phyloP scores from a whole-genome alignment of 345 rosid genomes.

The Iberis pinnata region DNA sequence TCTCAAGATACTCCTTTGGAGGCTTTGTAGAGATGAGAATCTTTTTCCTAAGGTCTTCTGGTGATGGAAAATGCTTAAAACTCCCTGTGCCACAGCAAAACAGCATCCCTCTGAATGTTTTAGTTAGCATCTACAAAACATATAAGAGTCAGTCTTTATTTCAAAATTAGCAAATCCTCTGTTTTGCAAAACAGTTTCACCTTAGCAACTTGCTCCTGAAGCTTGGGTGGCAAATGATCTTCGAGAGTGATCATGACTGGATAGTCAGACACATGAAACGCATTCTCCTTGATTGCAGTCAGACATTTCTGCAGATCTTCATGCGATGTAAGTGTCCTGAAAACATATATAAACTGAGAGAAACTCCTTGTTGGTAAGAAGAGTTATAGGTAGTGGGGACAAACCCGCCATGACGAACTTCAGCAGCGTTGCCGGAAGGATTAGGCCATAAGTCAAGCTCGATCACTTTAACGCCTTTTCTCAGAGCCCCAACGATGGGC shows the following conservation, averaged over 20 bases:
- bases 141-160: neutral
- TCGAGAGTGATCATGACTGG: conserved; percentile 83
- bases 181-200: conserved; percentile 25
- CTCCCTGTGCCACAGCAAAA: conserved; percentile 34
- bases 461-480: conserved; percentile 60
- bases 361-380: too few relatives aligned
- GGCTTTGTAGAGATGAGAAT: conserved; percentile 85
- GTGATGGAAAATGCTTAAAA: conserved; percentile 52
- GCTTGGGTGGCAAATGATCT: conserved; percentile 59
- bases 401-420: conserved; percentile 84
- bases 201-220: conserved; percentile 58
- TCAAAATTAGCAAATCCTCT: neutral
- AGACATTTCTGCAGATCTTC: conserved; percentile 59
- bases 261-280: conserved; percentile 56
- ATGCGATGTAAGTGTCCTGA: conserved; percentile 59
- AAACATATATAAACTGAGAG: conserved; percentile 6
- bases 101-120: conserved; percentile 46
- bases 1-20: conserved; percentile 55
- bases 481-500: conserved; percentile 58
- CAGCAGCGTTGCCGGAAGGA: conserved; percentile 36
- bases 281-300: conserved; percentile 49
- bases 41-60: conserved; percentile 46
- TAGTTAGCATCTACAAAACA: conserved; percentile 43
- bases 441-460: conserved; percentile 88
- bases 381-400: neutral